Percentiles rank a stretch among this genome's conserved stretches.
phyloP scores from a whole-genome alignment of 352 stramenopile genomes.

The Phytophthora brassicae region DNA sequence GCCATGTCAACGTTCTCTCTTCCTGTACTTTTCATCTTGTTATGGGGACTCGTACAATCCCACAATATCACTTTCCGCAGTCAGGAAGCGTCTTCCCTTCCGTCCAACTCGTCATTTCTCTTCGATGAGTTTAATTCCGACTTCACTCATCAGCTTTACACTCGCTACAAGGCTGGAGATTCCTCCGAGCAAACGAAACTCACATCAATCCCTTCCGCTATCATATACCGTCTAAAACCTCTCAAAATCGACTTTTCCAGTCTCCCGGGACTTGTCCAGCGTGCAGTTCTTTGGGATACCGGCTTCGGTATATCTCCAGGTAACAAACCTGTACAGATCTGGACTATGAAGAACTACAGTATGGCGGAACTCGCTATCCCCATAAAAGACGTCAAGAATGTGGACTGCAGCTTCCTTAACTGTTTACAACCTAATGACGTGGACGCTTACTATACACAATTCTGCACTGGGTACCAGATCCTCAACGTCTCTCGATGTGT shows the following conservation, averaged over 20 bases:
- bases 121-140: conserved; percentile 43
- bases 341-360: conserved; percentile 17
- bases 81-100: neutral
- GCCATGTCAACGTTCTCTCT: neutral
- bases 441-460: conserved; percentile 21
- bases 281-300: conserved; percentile 39
- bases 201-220: conserved; percentile 11
- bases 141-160: conserved; percentile 39
- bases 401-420: conserved; percentile 26
- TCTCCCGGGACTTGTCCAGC: conserved; percentile 33
- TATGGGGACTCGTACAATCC: neutral
- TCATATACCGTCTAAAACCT: conserved; percentile 16
- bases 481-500: conserved; percentile 34
- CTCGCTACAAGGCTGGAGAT: conserved; percentile 21
- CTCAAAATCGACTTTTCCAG: conserved; percentile 19
- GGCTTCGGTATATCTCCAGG: conserved; percentile 28
- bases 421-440: conserved; percentile 32
- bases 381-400: conserved; percentile 8
- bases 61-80: conserved; percentile 21
- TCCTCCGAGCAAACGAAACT: conserved; percentile 1
- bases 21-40: neutral
- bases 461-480: conserved; percentile 41
- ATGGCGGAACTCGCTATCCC: conserved; percentile 35
- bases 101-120: conserved; percentile 16
- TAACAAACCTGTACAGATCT: conserved; percentile 23